Evolutionary conservation across 495 filamentous ascomycete species (phyloP), one percentile per base, ranked within the genome.

Genomic region (Gamarada debralockiae): DNA sequence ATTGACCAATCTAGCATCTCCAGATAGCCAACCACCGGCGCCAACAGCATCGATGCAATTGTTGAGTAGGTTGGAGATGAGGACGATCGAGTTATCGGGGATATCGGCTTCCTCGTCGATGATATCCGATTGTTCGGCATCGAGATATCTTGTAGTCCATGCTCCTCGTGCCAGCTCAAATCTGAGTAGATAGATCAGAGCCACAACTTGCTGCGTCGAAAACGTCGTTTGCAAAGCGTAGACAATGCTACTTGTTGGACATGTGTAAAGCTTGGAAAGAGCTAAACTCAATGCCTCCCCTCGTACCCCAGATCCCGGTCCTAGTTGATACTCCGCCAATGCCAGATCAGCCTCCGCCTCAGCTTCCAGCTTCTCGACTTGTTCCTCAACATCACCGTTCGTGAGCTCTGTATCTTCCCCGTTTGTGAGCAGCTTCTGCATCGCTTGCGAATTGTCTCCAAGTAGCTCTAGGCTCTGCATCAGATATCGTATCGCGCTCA

Each of bases 1-100:
- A 18, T 74, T 73, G 5, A 71, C 68, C n/a, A 75, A 57, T 37
- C 75, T 67, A 3, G 74, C 66, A 24, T 77, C 74, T 31, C 81
- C 82, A 6, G 82, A 71, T 46, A 96, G 80, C 87, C 88, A 97
- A 24, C 89, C 89, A 12, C 79, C 84, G 15, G 87, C 75, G 9
- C 90, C 90, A n/a, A 96, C 78, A 9, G 89, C 83, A 69, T 97
- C 91, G 9, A 96, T 74, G 36, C 87, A 83, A 56, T 84, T 82
- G 61, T 79, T 86, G 29, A 96, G 75, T 7, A 95, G 69, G 48
- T 83, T 78, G 25, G 78, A 76, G 50, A 89, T 81, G 36, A 79
- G 71, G 45, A 70, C 67, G 44, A 79, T 77, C 63, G 78, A 80
- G 10, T 70, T 78, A 33, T 79, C 73, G 18, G 73, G 73, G 57